These are phyloP conservation scores for Corylus avellana DNA, from an alignment of 306 rosid genomes.

Conservation along the genomic window DNA sequence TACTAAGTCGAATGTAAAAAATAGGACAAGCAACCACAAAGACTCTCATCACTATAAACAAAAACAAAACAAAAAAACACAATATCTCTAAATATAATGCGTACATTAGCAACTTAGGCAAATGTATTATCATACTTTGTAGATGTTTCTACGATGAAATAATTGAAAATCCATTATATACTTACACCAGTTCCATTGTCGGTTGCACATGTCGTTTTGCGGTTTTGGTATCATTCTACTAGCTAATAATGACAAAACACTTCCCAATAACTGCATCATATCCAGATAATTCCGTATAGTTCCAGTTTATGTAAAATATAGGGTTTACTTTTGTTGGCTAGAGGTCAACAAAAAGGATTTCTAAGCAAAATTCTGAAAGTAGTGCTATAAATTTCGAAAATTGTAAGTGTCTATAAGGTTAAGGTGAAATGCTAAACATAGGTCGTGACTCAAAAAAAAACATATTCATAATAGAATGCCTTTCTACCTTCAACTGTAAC, in stretches of 20 bases:
- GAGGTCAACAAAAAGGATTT: background rate
- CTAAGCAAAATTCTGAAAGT: background rate
- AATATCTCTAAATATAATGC: background rate
- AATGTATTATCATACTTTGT: background rate
- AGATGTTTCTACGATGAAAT: background rate
- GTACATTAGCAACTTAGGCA: background rate
- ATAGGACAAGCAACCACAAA: background rate
- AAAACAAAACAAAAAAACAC: background rate
- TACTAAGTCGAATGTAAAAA: constrained; percentile 6
- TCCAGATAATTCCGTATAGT: background rate
- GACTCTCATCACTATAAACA: background rate
- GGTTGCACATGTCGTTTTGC: background rate
- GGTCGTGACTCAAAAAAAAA: background rate
- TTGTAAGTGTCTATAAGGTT: background rate
- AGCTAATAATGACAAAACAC: background rate
- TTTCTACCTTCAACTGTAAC: too few relatives aligned
- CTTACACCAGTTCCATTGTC: background rate
- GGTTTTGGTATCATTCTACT: background rate
- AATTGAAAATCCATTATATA: background rate
- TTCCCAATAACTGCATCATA: background rate
- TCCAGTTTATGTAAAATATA: background rate
- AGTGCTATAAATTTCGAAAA: background rate
- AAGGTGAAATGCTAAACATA: background rate
- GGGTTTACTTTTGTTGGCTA: background rate
- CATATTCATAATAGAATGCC: background rate